Base-by-base conservation (phyloP, 805 yeast species). In the Hanseniaspora jakobsenii region DNA sequence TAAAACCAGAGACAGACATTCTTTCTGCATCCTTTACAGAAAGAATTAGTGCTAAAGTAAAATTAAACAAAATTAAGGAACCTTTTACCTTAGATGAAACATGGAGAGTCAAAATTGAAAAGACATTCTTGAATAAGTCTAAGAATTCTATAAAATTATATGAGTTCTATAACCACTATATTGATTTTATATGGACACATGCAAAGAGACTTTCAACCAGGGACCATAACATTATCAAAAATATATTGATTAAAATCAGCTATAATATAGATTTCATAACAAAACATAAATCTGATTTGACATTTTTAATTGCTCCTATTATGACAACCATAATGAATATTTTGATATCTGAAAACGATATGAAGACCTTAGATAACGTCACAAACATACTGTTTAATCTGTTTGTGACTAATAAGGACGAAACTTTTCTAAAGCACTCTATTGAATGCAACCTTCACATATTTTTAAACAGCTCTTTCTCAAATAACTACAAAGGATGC, bases 301-400 rank as follows among this genome's bases (percentile, higher is more conserved):
- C 12, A 7, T 22, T 26, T 23, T 17, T 39, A 4, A 31, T 30
- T 23, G 23, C 10, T 3, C 28, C 37, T 14, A 34, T 22, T 22
- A 18, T 34, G 37, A 14, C 28, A 6, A 34, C 21, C 18, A 22
- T 34, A n/a, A 34, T 23, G 28, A 22, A 34, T 13, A 10, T 34
- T 22, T 6, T 34, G 14, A 34, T 34, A n/a, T 28, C 35, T 19
- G 13, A 23, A 6, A 32, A 32, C 9, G 38, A 40, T 7, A 26
- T 32, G 2, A 6, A 12, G 27, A 22, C 24, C 13, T 6, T 57
- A n/a, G 43, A 49, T 1, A 59, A 59, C 47, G 36, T 58, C 5
- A 50, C 55, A 8, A 56, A 53, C 29, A 53, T 61, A 8, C 24
- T 51, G n/a, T 61, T 53, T 40, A 61, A 61, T 40, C 39, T 50